phyloP scores from a whole-genome alignment of 1,284 basidiomycete species.

The Neolentinus lepideus region DNA sequence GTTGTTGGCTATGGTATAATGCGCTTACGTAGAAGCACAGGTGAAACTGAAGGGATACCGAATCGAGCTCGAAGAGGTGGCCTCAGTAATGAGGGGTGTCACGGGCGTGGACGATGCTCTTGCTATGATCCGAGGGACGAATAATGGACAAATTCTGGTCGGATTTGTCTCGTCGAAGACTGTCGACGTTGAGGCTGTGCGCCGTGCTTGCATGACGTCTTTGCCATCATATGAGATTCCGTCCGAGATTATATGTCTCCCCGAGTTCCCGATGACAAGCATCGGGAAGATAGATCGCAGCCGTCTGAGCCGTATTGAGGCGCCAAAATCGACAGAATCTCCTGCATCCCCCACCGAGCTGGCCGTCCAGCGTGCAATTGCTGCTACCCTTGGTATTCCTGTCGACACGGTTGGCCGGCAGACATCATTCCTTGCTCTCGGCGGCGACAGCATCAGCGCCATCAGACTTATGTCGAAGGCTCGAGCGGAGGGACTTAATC shows the following conservation, averaged over 20 bases:
- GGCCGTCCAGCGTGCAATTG: too few relatives aligned
- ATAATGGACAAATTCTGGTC: neutral
- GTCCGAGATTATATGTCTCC: neutral
- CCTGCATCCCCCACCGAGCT: too few relatives aligned
- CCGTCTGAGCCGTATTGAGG: too few relatives aligned
- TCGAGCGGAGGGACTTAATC: too few relatives aligned
- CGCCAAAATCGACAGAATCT: too few relatives aligned
- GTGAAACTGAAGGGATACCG: neutral
- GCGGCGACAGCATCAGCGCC: too few relatives aligned
- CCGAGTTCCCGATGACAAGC: neutral
- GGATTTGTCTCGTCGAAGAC: neutral
- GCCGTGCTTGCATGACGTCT: neutral
- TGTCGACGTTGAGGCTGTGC: neutral
- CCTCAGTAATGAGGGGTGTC: neutral
- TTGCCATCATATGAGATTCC: neutral
- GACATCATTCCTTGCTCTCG: too few relatives aligned
- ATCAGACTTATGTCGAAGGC: too few relatives aligned
- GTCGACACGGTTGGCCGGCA: too few relatives aligned
- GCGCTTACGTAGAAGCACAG: neutral
- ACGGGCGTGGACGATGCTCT: neutral
- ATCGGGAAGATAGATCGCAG: neutral
- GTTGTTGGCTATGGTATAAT: too few relatives aligned
- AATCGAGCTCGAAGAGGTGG: neutral
- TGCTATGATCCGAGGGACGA: neutral
- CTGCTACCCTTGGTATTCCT: too few relatives aligned